Evolutionary conservation across 2,329 filamentous ascomycete species (phyloP).

Genomic region (Phialemonium atrogriseum): DNA sequence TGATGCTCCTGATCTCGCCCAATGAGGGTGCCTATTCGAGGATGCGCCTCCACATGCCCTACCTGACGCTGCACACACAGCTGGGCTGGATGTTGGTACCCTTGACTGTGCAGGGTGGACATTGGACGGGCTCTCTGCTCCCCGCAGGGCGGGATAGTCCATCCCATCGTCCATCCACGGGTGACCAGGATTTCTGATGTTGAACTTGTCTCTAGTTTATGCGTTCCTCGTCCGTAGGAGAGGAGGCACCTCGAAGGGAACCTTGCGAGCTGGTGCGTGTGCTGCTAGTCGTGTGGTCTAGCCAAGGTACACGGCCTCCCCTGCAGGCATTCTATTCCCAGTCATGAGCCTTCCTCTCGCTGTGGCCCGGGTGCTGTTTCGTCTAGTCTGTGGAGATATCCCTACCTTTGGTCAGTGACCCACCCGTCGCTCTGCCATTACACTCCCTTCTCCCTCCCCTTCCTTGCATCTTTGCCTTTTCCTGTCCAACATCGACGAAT

Average conservation of each 20-base stretch:
- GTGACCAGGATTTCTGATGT: constrained; percentile 1
- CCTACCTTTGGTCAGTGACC: constrained; percentile 9
- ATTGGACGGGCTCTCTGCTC: constrained; percentile 1
- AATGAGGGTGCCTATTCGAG: too few species aligned
- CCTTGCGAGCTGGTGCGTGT: too few species aligned
- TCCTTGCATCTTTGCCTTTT: constrained; percentile 11
- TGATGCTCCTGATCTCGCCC: too few species aligned
- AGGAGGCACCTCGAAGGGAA: too few species aligned
- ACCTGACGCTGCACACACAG: too few species aligned
- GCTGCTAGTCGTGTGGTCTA: too few species aligned
- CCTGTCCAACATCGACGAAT: constrained; percentile 19
- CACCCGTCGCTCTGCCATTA: constrained; percentile 11
- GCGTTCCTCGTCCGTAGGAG: not conserved
- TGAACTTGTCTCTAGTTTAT: not conserved
- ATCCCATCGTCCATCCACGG: constrained; percentile 1
- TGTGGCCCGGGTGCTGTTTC: constrained; percentile 31
- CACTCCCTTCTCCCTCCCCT: constrained; percentile 16
- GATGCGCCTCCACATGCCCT: too few species aligned
- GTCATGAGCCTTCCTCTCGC: constrained; percentile 1
- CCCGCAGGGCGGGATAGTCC: constrained; percentile 1
- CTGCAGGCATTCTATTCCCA: too few species aligned
- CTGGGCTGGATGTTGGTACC: too few species aligned
- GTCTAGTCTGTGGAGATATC: constrained; percentile 28
- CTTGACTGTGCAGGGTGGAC: too few species aligned
- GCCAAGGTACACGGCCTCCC: too few species aligned